A percentile compares a stretch with the other conserved stretches of the same genome.
These are phyloP conservation scores for Parachlorella kessleri DNA, from an alignment of 139 green algal genomes.

Conservation along the genomic window DNA sequence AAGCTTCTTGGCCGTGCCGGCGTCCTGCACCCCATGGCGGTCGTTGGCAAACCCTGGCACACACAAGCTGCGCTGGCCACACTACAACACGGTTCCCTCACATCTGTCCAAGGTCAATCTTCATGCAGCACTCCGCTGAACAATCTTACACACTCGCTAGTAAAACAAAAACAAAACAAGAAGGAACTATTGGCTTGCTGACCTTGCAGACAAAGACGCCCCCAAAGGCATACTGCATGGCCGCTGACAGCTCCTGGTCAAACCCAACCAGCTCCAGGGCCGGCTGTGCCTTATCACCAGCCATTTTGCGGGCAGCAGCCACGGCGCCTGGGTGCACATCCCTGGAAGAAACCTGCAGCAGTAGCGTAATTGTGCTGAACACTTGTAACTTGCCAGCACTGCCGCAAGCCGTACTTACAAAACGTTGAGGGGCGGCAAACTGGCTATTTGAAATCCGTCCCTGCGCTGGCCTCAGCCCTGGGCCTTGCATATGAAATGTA, in stretches of 20 bases:
- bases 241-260: constrained; percentile 65
- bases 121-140: too few species aligned
- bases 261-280: constrained; percentile 89
- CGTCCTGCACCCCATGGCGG: constrained; percentile 62
- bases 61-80: neutral
- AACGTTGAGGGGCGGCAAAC: too few species aligned
- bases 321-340: neutral
- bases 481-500: too few species aligned
- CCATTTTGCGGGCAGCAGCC: constrained; percentile 20
- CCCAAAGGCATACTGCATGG: constrained; percentile 96
- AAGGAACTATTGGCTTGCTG: neutral
- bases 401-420: too few species aligned
- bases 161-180: too few species aligned
- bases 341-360: constrained; percentile 25
- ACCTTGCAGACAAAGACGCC: constrained; percentile 94
- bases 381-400: too few species aligned
- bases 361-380: too few species aligned
- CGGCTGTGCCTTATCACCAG: constrained; percentile 41
- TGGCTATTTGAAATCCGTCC: too few species aligned
- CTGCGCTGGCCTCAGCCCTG: too few species aligned
- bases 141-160: too few species aligned
- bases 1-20: constrained; percentile 86
- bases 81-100: too few species aligned
- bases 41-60: neutral
- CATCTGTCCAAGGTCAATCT: too few species aligned